Evolutionary conservation across 108 stramenopile genomes (phyloP), one percentile per base, ranked within the genome.

Genomic region (Parietichytrium sp.): DNA sequence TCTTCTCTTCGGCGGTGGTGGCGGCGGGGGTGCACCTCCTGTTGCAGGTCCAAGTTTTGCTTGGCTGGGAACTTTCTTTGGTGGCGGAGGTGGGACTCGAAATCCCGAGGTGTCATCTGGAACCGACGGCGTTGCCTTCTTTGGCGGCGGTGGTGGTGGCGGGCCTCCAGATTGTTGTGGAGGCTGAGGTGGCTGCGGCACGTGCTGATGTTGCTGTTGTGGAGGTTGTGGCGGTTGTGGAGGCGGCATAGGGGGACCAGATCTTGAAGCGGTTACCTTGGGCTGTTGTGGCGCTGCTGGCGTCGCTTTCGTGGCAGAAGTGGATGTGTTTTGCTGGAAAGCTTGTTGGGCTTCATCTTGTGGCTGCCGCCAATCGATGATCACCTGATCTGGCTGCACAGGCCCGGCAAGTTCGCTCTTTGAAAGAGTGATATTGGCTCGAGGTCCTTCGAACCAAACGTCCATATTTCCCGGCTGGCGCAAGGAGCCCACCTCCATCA

Each of bases 361-460:
- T n/a, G 20, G 38, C 8, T 31, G 36, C 7, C 61, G 33, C 61
- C 61, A 72, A 42, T 72, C 61, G 7, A 42, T 25, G 42, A 72
- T 20, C 10, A 33, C 38, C 42, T 72, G 61, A 27, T 72, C 61
- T 15, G 61, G 61, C 20, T 72, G 38, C 61, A 72, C 61, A 7
- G 61, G 61, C 23, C 61, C 61, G 38, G 13, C 6, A 20, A 72
- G 45, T 33, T 10, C 42, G 15, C 45, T 42, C 42, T 72, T 72
- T 3, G 61, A 12, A 33, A 72, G 61, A 15, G 61, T 72, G 13
- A 72, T 16, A 6, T 47, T 31, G 15, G 6, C 23, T 47, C 61
- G 33, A 6, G 61, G 61, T 6, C 61, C 61, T 6, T 72, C 61
- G 20, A 72, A 72, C 61, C 61, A 72, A 25, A 72, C 61, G 42